Conservation (phyloP, 495 filamentous ascomycete genomes). For the Talaromyces liani region DNA sequence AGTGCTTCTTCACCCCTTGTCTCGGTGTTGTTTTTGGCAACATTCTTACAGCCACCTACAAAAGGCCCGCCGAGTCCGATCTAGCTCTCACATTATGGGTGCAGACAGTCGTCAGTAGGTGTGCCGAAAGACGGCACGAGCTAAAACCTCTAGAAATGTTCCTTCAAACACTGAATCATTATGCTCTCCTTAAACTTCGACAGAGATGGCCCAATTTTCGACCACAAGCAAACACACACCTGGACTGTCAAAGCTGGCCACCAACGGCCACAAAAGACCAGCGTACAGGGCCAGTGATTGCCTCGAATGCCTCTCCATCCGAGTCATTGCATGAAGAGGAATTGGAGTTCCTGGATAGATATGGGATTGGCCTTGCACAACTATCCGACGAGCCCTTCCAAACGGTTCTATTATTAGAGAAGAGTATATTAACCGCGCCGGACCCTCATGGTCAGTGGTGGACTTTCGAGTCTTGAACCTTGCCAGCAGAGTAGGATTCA, state of each 20-base stretch:
- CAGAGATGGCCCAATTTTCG: background rate
- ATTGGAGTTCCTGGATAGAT: background rate
- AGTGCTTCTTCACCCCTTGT: background rate
- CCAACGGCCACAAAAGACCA: background rate
- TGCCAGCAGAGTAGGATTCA: background rate
- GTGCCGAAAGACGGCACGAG: background rate
- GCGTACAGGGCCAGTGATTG: too few relatives aligned
- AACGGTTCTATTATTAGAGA: background rate
- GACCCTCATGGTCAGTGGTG: background rate
- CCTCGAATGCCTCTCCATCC: too few relatives aligned
- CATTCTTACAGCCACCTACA: background rate
- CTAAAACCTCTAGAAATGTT: background rate
- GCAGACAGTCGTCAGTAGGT: background rate
- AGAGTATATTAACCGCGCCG: background rate
- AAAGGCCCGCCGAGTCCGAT: background rate
- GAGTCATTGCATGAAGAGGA: too few relatives aligned
- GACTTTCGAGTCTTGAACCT: background rate
- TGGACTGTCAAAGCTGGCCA: background rate
- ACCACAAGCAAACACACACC: background rate
- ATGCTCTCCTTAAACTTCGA: background rate
- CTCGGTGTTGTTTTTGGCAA: background rate
- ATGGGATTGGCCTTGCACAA: background rate
- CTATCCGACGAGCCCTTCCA: too few relatives aligned
- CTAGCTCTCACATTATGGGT: background rate
- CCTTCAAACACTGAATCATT: background rate